Evolutionary conservation across 768 basidiomycete genomes (phyloP).

Genomic region (Termitomyces sp.): DNA sequence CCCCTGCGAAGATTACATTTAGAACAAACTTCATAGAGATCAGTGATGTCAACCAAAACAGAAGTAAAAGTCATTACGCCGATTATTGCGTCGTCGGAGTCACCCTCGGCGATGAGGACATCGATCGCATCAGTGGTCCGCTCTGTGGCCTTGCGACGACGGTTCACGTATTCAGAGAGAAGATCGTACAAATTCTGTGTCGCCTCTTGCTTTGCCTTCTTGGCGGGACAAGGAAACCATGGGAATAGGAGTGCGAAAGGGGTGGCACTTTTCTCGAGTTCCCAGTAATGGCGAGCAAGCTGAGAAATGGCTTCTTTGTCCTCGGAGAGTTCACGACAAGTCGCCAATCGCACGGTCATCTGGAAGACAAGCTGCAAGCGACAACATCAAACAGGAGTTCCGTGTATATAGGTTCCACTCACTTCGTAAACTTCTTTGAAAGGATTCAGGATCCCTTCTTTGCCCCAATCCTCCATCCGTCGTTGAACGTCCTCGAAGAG

Average conservation of each 20-base stretch:
- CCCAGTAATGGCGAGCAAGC: slow-evolving; percentile 10
- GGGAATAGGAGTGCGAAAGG: slow-evolving; percentile 18
- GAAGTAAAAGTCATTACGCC: slow-evolving; percentile 11
- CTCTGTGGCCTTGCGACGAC: slow-evolving; percentile 8
- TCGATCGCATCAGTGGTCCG: slow-evolving; percentile 18
- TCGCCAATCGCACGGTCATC: slow-evolving; percentile 16
- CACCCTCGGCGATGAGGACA: slow-evolving; percentile 17
- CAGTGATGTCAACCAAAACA: background rate
- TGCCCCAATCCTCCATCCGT: slow-evolving; percentile 13
- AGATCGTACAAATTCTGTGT: slow-evolving; percentile 14
- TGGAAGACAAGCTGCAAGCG: slow-evolving; percentile 16
- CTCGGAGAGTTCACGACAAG: slow-evolving; percentile 15
- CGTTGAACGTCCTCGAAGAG: slow-evolving; percentile 15
- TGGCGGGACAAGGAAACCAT: slow-evolving; percentile 20
- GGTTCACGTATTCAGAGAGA: slow-evolving; percentile 13
- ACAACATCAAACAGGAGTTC: background rate
- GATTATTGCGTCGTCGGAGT: slow-evolving; percentile 20
- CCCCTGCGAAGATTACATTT: slow-evolving; percentile 32
- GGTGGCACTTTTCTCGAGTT: slow-evolving; percentile 12
- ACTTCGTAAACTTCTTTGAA: slow-evolving; percentile 17
- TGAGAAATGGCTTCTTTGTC: slow-evolving; percentile 12
- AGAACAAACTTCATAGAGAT: slow-evolving; percentile 23
- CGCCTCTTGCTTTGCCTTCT: slow-evolving; percentile 13
- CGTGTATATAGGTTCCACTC: background rate
- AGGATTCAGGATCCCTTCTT: slow-evolving; percentile 13